Evolutionary conservation across 345 rosid genomes (phyloP).

Genomic region (Pelargonium nanum): DNA sequence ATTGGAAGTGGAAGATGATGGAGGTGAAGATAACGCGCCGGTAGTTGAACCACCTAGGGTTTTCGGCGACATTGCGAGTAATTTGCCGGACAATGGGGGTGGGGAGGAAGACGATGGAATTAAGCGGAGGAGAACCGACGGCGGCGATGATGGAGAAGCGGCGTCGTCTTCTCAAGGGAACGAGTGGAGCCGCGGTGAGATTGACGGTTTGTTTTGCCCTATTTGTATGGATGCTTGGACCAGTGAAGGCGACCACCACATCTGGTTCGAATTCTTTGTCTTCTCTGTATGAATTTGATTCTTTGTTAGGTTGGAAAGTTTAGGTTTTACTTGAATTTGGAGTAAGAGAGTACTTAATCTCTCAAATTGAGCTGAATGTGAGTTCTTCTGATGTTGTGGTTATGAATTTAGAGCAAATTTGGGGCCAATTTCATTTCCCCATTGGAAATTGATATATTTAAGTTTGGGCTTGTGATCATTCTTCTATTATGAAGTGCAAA

Average conservation of each 20-base stretch:
- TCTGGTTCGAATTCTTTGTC: constrained; percentile 36
- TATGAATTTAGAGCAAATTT: too few species aligned
- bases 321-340: neutral
- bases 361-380: neutral
- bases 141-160: constrained; percentile 7
- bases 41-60: constrained; percentile 21
- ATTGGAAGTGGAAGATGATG: constrained; percentile 9
- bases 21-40: constrained; percentile 15
- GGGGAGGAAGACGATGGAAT: constrained; percentile 14
- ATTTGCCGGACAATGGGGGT: neutral
- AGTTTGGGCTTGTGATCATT: neutral
- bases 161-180: constrained; percentile 31
- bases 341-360: neutral
- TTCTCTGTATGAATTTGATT: neutral
- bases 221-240: constrained; percentile 86
- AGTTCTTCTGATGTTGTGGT: neutral
- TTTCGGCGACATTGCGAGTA: constrained; percentile 1
- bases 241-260: constrained; percentile 48
- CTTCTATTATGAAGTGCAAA: neutral
- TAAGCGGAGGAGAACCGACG: constrained; percentile 25
- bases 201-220: constrained; percentile 61
- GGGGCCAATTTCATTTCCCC: neutral
- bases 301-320: neutral
- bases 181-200: constrained; percentile 36
- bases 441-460: neutral